A percentile compares a stretch with the other conserved stretches of the same genome.
Evolutionary conservation across 2,329 filamentous ascomycete genomes (phyloP).

Genomic region (Sporothrix euskadiensis): DNA sequence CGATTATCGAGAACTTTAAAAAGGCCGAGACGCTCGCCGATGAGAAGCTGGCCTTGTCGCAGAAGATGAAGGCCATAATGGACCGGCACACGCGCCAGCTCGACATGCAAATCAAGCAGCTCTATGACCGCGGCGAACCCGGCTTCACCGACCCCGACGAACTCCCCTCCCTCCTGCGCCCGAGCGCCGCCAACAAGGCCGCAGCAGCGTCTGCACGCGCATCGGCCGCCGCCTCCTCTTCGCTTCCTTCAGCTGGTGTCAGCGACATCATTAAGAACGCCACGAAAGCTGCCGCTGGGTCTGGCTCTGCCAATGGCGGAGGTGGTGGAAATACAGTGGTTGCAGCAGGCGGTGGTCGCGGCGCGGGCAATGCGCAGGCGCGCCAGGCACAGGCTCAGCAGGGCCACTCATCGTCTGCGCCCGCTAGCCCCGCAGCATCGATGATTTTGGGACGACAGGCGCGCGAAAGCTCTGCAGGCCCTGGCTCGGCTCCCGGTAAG

Average conservation of each 20-base stretch:
- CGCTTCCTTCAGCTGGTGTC: not conserved
- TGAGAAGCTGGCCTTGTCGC: conserved; percentile 70
- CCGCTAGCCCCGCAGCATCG: conserved; percentile 60
- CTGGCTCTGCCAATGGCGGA: conserved; percentile 32
- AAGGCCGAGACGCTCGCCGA: conserved; percentile 69
- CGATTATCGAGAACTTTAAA: conserved; percentile 67
- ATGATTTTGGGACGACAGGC: conserved; percentile 60
- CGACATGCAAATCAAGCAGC: conserved; percentile 62
- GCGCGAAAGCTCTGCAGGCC: conserved; percentile 60
- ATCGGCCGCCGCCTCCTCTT: conserved; percentile 35
- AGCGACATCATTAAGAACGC: conserved; percentile 35
- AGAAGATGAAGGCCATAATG: conserved; percentile 61
- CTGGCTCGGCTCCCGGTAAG: conserved; percentile 52
- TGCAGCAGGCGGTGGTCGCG: conserved; percentile 39
- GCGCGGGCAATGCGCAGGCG: conserved; percentile 47
- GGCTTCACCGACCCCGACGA: conserved; percentile 64
- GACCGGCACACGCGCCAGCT: conserved; percentile 65
- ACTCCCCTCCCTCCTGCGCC: conserved; percentile 62
- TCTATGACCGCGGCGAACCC: conserved; percentile 62
- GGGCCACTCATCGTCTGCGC: conserved; percentile 57
- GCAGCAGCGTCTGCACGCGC: conserved; percentile 42
- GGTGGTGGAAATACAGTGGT: not conserved
- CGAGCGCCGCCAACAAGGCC: conserved; percentile 55
- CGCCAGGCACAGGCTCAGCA: conserved; percentile 52
- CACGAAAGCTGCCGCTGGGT: conserved; percentile 18